phyloP scores from a whole-genome alignment of 2,329 filamentous ascomycete genomes.

The Madurella fahalii region DNA sequence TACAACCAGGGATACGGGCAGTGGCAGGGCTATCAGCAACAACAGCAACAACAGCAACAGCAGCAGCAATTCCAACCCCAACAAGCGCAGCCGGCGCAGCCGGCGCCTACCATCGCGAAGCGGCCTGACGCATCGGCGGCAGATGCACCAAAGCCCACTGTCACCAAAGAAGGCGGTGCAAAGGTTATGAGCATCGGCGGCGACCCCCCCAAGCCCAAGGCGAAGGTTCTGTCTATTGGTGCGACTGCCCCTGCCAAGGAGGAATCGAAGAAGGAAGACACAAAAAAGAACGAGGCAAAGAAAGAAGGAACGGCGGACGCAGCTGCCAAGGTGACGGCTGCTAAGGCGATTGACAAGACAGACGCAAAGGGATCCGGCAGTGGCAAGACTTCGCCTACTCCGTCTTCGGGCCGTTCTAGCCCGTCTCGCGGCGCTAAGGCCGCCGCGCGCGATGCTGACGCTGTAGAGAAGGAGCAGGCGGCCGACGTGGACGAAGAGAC shows the following conservation, averaged over 20 bases:
- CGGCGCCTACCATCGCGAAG: conserved; percentile 55
- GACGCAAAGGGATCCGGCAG: conserved; percentile 62
- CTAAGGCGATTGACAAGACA: conserved; percentile 89
- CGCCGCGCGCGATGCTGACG: conserved; percentile 65
- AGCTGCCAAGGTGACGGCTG: conserved; percentile 77
- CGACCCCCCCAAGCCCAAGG: conserved; percentile 47
- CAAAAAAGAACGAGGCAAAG: conserved; percentile 44
- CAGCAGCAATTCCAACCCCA: conserved; percentile 35
- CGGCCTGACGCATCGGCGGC: conserved; percentile 46
- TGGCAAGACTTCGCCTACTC: conserved; percentile 75
- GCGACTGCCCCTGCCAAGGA: conserved; percentile 51
- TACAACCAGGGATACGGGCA: conserved; percentile 50
- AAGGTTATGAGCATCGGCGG: conserved; percentile 63
- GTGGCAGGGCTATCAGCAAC: conserved; percentile 47
- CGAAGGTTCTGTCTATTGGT: conserved; percentile 77
- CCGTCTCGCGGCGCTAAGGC: conserved; percentile 61
- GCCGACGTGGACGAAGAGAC: conserved; percentile 69
- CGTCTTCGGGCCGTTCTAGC: conserved; percentile 79
- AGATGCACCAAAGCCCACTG: conserved; percentile 46
- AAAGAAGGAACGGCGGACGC: conserved; percentile 55
- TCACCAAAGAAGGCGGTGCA: conserved; percentile 51
- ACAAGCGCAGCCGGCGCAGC: conserved; percentile 32
- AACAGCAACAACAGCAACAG: conserved; percentile 45
- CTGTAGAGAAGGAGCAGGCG: conserved; percentile 76
- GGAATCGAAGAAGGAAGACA: conserved; percentile 46